Evolutionary conservation across 768 basidiomycete genomes (phyloP).

Genomic region (Inosperma sp.): DNA sequence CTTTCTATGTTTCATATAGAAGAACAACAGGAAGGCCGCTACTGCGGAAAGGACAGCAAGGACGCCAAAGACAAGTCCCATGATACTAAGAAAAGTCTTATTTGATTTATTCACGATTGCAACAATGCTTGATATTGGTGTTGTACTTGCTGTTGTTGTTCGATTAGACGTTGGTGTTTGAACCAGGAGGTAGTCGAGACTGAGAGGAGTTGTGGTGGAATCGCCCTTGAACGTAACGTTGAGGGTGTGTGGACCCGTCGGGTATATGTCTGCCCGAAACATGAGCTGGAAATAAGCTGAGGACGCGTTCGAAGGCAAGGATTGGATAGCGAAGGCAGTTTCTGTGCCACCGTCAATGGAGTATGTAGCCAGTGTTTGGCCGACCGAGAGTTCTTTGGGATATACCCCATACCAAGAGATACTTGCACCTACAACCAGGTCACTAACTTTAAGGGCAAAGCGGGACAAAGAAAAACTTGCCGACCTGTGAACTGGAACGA

Average conservation of each 20-base stretch:
- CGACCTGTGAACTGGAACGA: conserved; percentile 21
- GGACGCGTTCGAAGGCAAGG: conserved; percentile 1
- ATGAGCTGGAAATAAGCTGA: conserved; percentile 19
- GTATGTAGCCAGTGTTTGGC: conserved; percentile 16
- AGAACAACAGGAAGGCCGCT: background rate
- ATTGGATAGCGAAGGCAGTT: conserved; percentile 15
- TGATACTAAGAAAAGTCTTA: background rate
- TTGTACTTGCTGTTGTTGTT: background rate
- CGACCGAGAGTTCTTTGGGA: conserved; percentile 16
- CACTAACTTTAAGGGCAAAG: background rate
- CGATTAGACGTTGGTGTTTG: conserved; percentile 4
- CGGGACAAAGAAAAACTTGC: background rate
- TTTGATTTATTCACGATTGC: background rate
- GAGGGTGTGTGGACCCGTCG: conserved; percentile 19
- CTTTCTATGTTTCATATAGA: background rate
- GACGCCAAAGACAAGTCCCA: background rate
- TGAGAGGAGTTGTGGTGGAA: conserved; percentile 20
- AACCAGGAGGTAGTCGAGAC: conserved; percentile 19
- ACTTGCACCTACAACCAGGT: conserved; percentile 18
- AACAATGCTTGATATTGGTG: background rate
- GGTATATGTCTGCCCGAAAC: conserved; percentile 18
- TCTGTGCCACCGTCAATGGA: conserved; percentile 20
- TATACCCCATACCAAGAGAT: conserved; percentile 21
- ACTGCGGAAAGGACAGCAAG: background rate
- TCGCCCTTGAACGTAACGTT: conserved; percentile 18